Percentiles rank a stretch among this genome's conserved stretches.
Conservation (phyloP, 306 rosid genomes). For the Prunus davidiana region DNA sequence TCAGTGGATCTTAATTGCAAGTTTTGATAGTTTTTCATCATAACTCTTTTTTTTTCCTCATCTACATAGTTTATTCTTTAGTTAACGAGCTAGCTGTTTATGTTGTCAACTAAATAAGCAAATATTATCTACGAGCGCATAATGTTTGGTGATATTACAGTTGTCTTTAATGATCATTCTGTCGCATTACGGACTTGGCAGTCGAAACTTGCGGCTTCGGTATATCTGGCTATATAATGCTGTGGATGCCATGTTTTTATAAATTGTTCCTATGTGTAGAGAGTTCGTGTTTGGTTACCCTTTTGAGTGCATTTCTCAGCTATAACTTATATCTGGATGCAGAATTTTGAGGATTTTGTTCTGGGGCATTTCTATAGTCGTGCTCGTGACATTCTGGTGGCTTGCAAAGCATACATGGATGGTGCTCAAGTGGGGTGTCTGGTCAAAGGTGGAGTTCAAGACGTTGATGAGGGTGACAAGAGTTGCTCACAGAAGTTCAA, state of each 20-base stretch:
- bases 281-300: neutral
- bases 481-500: slow-evolving; percentile 64
- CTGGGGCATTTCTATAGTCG: slow-evolving; percentile 65
- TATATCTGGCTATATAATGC: neutral
- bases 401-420: slow-evolving; percentile 71
- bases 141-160: neutral
- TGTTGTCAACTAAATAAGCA: neutral
- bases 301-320: slow-evolving; percentile 2
- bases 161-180: neutral
- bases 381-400: slow-evolving; percentile 66
- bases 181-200: neutral
- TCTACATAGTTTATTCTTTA: too few relatives aligned
- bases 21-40: neutral
- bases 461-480: slow-evolving; percentile 64
- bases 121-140: neutral
- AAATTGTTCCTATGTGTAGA: neutral
- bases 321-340: slow-evolving; percentile 27
- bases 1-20: neutral
- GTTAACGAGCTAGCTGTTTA: neutral
- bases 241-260: neutral
- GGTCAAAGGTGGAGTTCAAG: slow-evolving; percentile 80
- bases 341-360: slow-evolving; percentile 78
- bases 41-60: too few relatives aligned
- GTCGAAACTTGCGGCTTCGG: neutral
- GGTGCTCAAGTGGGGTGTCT: slow-evolving; percentile 91